Evolutionary conservation across 2,329 filamentous ascomycete genomes (phyloP).

Genomic region (Claviceps quebecensis): DNA sequence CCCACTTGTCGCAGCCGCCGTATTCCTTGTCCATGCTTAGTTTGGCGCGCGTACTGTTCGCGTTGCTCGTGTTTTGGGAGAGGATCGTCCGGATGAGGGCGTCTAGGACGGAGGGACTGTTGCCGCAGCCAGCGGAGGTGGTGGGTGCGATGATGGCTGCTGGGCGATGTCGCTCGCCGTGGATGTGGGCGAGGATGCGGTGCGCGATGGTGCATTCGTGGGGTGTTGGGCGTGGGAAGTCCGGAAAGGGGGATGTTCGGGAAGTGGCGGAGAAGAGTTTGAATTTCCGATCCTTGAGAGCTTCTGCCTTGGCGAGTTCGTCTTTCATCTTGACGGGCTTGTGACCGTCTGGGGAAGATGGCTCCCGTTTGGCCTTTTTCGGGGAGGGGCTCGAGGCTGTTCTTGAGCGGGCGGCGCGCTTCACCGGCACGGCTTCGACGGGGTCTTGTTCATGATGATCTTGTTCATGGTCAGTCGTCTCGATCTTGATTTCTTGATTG

Average conservation of each 20-base stretch:
- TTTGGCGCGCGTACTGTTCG: slow-evolving; percentile 46
- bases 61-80: slow-evolving; percentile 37
- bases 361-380: slow-evolving; percentile 5
- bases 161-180: slow-evolving; percentile 51
- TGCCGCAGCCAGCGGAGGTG: slow-evolving; percentile 47
- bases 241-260: slow-evolving; percentile 47
- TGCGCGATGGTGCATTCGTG: slow-evolving; percentile 58
- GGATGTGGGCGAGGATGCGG: slow-evolving; percentile 45
- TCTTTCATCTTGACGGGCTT: not conserved
- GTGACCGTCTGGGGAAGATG: not conserved
- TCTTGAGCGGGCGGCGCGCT: slow-evolving; percentile 17
- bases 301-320: slow-evolving; percentile 7
- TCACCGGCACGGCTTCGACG: not conserved
- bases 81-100: slow-evolving; percentile 38
- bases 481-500: not conserved
- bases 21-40: slow-evolving; percentile 30
- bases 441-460: too few relatives aligned
- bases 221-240: slow-evolving; percentile 49
- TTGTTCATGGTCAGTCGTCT: not conserved
- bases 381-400: not conserved
- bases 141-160: slow-evolving; percentile 46
- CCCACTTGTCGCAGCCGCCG: slow-evolving; percentile 29
- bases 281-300: slow-evolving; percentile 28
- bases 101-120: slow-evolving; percentile 36
- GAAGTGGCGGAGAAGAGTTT: slow-evolving; percentile 27